A percentile compares a stretch with the other conserved stretches of the same genome.
These are phyloP conservation scores for Aspergillus mulundensis DNA, from an alignment of 495 filamentous ascomycete genomes.

Conservation along the genomic window DNA sequence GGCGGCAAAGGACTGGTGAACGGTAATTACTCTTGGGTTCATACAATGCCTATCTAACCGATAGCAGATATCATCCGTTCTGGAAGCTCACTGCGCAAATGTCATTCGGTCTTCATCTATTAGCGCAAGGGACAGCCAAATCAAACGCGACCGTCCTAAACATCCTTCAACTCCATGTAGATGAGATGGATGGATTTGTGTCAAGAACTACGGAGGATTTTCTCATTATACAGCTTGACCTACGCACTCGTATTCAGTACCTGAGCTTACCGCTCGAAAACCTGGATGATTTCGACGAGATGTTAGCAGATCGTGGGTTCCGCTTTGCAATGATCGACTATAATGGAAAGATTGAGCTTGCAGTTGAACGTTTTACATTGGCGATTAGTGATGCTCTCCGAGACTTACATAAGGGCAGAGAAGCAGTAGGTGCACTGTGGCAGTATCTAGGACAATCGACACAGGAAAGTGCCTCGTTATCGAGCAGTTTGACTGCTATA, in stretches of 20 bases:
- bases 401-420: slow-evolving; percentile 74
- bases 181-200: slow-evolving; percentile 88
- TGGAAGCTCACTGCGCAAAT: slow-evolving; percentile 91
- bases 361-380: slow-evolving; percentile 69
- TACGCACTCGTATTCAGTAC: slow-evolving; percentile 68
- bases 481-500: slow-evolving; percentile 53
- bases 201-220: slow-evolving; percentile 84
- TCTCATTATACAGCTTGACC: slow-evolving; percentile 69
- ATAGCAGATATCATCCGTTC: slow-evolving; percentile 67
- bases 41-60: slow-evolving; percentile 1
- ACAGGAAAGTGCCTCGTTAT: slow-evolving; percentile 47
- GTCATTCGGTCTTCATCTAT: slow-evolving; percentile 85
- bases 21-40: slow-evolving; percentile 26
- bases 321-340: slow-evolving; percentile 75
- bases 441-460: slow-evolving; percentile 65
- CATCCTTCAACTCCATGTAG: slow-evolving; percentile 87
- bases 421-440: slow-evolving; percentile 70
- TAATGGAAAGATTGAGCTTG: slow-evolving; percentile 88
- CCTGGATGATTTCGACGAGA: slow-evolving; percentile 76
- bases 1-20: slow-evolving; percentile 65
- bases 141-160: slow-evolving; percentile 80
- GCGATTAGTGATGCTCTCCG: slow-evolving; percentile 70
- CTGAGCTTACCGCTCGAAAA: slow-evolving; percentile 83
- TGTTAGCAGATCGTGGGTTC: slow-evolving; percentile 81
- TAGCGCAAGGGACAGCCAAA: slow-evolving; percentile 81